Evolutionary conservation across 2,329 filamentous ascomycete species (phyloP).

Genomic region (Pleoardoris graminearum): DNA sequence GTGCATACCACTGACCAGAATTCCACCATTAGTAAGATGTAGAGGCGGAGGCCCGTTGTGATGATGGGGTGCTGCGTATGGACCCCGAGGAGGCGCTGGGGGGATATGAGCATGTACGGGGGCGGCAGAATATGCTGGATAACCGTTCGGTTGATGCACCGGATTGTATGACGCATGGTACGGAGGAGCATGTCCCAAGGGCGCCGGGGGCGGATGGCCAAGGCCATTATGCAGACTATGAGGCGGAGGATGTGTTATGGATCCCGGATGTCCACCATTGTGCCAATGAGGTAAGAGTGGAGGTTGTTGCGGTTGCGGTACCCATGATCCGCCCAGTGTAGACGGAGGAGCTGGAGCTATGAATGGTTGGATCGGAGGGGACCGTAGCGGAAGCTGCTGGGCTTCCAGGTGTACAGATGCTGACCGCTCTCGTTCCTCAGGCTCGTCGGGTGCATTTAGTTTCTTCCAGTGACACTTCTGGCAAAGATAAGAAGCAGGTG

Average conservation of each 20-base stretch:
- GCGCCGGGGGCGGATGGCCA: conserved; percentile 29
- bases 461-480: conserved; percentile 55
- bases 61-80: conserved; percentile 29
- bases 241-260: conserved; percentile 24
- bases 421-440: conserved; percentile 35
- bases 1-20: conserved; percentile 44
- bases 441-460: conserved; percentile 41
- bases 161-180: conserved; percentile 39
- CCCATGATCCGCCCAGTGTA: conserved; percentile 18
- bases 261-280: conserved; percentile 27
- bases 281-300: conserved; percentile 40
- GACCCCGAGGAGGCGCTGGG: conserved; percentile 30
- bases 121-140: conserved; percentile 36
- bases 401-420: conserved; percentile 37
- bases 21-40: conserved; percentile 37
- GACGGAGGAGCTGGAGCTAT: conserved; percentile 20
- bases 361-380: conserved; percentile 35
- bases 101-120: conserved; percentile 36
- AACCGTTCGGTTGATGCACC: conserved; percentile 38
- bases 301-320: conserved; percentile 23
- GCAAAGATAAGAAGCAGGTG: conserved; percentile 44
- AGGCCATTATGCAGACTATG: conserved; percentile 38
- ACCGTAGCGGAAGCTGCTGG: conserved; percentile 39
- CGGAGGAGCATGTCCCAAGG: conserved; percentile 32
- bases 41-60: conserved; percentile 36